These are phyloP conservation scores for Kodamaea derodonti DNA, from an alignment of 1,139 yeast genomes.

Conservation along the genomic window DNA sequence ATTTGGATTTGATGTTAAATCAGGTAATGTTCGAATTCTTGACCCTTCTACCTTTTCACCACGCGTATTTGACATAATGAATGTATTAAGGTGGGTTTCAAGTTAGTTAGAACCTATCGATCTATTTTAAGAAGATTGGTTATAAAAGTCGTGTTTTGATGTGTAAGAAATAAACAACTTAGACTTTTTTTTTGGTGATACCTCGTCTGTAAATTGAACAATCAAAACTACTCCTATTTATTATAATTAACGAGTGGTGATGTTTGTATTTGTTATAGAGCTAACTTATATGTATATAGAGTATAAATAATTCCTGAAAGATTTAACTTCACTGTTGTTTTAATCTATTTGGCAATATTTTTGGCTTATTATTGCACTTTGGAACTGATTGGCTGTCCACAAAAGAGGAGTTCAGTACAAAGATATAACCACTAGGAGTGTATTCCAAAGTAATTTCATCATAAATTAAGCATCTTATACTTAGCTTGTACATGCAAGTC, in stretches of 20 bases:
- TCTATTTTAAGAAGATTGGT: neutral
- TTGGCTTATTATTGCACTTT: neutral
- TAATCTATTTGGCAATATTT: neutral
- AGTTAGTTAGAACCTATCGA: too few species aligned
- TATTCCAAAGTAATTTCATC: too few species aligned
- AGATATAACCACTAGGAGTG: too few species aligned
- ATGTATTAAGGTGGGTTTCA: neutral
- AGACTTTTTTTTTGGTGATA: neutral
- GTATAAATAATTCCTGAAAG: too few species aligned
- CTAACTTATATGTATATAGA: too few species aligned
- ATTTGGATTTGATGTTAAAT: neutral
- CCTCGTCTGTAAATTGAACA: neutral
- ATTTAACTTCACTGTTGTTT: neutral
- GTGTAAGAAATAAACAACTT: neutral
- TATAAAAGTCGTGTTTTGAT: neutral
- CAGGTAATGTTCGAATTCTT: neutral
- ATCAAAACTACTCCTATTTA: too few species aligned
- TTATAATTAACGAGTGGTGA: too few species aligned
- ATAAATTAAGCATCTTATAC: too few species aligned
- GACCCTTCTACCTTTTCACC: neutral
- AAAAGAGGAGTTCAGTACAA: too few species aligned
- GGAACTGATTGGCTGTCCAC: neutral
- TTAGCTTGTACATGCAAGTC: too few species aligned
- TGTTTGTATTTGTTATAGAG: too few species aligned
- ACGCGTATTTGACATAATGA: neutral